phyloP scores from a whole-genome alignment of 202 grass and related monocot genomes.

The Setaria viridis region DNA sequence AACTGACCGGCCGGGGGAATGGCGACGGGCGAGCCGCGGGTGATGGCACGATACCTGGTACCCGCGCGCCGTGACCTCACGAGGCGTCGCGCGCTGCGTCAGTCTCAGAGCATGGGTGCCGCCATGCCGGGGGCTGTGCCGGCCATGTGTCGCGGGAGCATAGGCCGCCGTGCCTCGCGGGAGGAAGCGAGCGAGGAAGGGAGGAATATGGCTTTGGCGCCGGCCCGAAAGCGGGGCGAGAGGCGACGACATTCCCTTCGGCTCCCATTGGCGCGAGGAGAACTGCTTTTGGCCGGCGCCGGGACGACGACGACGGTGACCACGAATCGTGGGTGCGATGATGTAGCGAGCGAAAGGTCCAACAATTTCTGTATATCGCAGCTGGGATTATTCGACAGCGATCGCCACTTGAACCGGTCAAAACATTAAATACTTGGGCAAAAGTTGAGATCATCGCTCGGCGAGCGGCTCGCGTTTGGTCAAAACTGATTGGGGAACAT shows the following conservation, averaged over 20 bases:
- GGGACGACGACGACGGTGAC: neutral
- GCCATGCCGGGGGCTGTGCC: neutral
- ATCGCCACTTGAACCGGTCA: neutral
- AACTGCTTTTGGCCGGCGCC: neutral
- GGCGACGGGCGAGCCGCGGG: neutral
- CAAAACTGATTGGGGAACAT: neutral
- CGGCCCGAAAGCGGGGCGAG: neutral
- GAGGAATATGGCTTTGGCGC: neutral
- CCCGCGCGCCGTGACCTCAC: neutral
- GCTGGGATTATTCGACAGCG: neutral
- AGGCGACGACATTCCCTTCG: neutral
- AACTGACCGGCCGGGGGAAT: neutral
- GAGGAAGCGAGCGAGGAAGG: neutral
- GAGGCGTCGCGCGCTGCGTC: neutral
- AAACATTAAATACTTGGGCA: neutral
- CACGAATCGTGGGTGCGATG: neutral
- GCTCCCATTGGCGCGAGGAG: neutral
- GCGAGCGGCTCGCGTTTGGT: constrained; percentile 3
- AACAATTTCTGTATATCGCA: neutral
- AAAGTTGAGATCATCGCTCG: no score
- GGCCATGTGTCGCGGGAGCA: constrained; percentile 31
- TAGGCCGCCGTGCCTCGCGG: constrained; percentile 27
- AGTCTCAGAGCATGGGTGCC: no score
- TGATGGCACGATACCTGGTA: constrained; percentile 6
- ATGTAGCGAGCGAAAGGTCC: neutral